Percentiles rank a stretch among this genome's conserved stretches.
phyloP scores from a whole-genome alignment of 176 grass and related monocot species.

The Puccinellia tenuiflora region DNA sequence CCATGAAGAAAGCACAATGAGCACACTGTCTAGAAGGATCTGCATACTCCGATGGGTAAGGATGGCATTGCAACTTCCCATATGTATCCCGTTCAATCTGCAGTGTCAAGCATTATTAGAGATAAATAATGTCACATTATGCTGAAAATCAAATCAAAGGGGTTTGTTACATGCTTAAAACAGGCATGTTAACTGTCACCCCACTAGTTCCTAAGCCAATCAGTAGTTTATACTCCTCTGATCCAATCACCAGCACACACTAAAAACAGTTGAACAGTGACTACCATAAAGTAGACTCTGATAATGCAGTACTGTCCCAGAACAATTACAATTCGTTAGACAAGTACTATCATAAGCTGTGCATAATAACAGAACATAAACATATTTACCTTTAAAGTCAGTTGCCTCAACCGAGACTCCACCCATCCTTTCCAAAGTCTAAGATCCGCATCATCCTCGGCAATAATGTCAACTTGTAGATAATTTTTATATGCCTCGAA shows the following conservation, averaged over 20 bases:
- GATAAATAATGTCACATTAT: background rate
- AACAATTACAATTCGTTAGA: background rate
- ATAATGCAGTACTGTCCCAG: background rate
- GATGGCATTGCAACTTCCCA: conserved; percentile 91
- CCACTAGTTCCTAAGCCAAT: background rate
- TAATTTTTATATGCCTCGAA: conserved; percentile 98
- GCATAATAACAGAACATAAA: background rate
- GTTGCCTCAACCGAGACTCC: conserved; percentile 85
- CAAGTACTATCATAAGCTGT: background rate
- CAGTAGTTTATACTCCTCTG: background rate
- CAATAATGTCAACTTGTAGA: conserved; percentile 86
- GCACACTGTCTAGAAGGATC: conserved; percentile 68
- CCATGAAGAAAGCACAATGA: conserved; percentile 98
- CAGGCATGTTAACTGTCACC: background rate
- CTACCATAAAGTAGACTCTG: background rate
- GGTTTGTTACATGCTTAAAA: background rate
- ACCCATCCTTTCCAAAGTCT: conserved; percentile 97
- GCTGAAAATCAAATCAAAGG: background rate
- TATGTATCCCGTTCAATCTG: conserved; percentile 97
- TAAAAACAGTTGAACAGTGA: background rate
- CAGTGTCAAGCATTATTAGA: background rate
- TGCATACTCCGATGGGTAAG: conserved; percentile 80
- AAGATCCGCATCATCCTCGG: conserved; percentile 75
- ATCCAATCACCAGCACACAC: background rate
- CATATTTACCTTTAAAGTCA: conserved; percentile 79